Evolutionary conservation across 768 basidiomycete species (phyloP).

Genomic region (Termitomyces sp.): DNA sequence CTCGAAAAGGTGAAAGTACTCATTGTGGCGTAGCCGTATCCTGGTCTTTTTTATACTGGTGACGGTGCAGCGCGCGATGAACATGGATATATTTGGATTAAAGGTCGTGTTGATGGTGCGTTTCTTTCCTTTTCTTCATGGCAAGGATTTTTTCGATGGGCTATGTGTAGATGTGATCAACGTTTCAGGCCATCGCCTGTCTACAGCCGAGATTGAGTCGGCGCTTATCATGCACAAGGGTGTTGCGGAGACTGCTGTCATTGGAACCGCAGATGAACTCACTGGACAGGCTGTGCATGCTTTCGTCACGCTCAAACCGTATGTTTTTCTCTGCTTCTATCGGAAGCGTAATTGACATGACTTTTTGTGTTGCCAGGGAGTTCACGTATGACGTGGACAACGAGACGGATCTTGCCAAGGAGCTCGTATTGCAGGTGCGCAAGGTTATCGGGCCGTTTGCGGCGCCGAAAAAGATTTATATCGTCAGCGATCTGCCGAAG

Average conservation of each 20-base stretch:
- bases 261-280: constrained; percentile 80
- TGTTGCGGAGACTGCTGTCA: constrained; percentile 94
- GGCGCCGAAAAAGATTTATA: constrained; percentile 87
- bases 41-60: constrained; percentile 93
- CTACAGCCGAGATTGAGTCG: constrained; percentile 97
- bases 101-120: constrained; percentile 89
- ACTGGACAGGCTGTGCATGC: constrained; percentile 94
- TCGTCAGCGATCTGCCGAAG: constrained; percentile 86
- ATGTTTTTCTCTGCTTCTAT: constrained; percentile 21
- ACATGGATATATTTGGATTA: constrained; percentile 98
- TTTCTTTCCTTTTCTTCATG: neutral
- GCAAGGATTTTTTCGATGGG: neutral
- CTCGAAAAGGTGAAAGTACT: neutral
- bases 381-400: constrained; percentile 70
- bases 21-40: constrained; percentile 51
- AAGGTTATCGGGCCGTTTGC: constrained; percentile 99
- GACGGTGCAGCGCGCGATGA: constrained; percentile 93
- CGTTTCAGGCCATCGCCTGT: constrained; percentile 94
- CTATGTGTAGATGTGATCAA: constrained; percentile 82
- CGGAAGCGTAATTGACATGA: neutral
- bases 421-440: constrained; percentile 90
- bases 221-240: constrained; percentile 93
- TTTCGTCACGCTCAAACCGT: constrained; percentile 95
- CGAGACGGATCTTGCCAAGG: constrained; percentile 71
- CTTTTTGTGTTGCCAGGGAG: constrained; percentile 35